phyloP scores from a whole-genome alignment of 129 eudicot species.

The Flaveria sonorensis region DNA sequence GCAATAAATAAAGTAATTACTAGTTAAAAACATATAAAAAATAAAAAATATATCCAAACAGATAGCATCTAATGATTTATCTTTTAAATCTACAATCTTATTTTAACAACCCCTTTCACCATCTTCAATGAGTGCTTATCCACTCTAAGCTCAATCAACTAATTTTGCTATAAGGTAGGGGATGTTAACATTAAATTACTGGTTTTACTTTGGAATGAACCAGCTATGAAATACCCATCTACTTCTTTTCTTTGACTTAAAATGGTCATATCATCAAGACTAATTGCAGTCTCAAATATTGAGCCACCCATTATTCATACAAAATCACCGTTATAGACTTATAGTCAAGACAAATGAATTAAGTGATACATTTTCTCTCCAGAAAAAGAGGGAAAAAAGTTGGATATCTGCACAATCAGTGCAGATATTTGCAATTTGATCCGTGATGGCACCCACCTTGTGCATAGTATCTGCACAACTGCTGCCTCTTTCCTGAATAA shows the following conservation, averaged over 20 bases:
- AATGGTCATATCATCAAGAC: background rate
- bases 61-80: no score
- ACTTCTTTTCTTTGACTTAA: background rate
- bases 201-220: no score
- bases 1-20: no score
- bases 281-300: background rate
- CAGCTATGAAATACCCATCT: no score
- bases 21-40: no score
- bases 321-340: conserved; percentile 24
- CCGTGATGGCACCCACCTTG: conserved; percentile 78
- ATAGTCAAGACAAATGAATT: conserved; percentile 1
- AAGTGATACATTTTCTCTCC: background rate
- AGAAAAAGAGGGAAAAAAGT: background rate
- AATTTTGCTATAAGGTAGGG: no score
- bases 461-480: conserved; percentile 52
- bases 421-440: conserved; percentile 65
- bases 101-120: no score
- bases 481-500: conserved; percentile 29
- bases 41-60: no score
- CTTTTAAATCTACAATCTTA: no score
- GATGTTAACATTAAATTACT: no score
- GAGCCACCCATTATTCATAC: conserved; percentile 4
- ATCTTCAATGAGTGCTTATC: no score
- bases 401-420: conserved; percentile 13
- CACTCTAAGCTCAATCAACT: no score